Conservation (phyloP, 768 basidiomycete genomes). For the Pleurotus sapidus region DNA sequence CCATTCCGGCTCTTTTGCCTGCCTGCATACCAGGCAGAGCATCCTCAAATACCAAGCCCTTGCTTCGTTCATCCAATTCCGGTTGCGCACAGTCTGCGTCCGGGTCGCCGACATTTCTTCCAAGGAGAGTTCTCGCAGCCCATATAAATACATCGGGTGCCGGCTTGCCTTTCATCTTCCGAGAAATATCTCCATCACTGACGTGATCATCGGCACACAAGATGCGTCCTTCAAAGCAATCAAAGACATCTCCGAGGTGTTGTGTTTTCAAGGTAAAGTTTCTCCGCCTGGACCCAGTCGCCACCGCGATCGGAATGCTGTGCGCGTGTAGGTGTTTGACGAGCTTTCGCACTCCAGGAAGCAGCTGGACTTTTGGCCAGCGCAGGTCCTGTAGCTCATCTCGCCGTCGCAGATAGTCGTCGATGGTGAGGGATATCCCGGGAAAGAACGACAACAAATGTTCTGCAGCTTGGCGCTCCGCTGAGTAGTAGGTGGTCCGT, state of each 20-base stretch:
- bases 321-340: slow-evolving; percentile 68
- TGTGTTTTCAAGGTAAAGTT: slow-evolving; percentile 68
- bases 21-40: slow-evolving; percentile 74
- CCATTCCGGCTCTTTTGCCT: slow-evolving; percentile 83
- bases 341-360: slow-evolving; percentile 73
- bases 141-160: slow-evolving; percentile 78
- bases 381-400: slow-evolving; percentile 54
- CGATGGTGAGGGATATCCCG: slow-evolving; percentile 59
- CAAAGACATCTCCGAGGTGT: slow-evolving; percentile 57
- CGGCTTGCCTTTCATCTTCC: slow-evolving; percentile 69
- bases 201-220: slow-evolving; percentile 67
- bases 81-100: slow-evolving; percentile 27
- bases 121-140: slow-evolving; percentile 61
- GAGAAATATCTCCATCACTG: slow-evolving; percentile 17
- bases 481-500: slow-evolving; percentile 29
- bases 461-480: slow-evolving; percentile 59
- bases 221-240: slow-evolving; percentile 58
- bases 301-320: slow-evolving; percentile 74
- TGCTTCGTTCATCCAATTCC: slow-evolving; percentile 46
- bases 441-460: slow-evolving; percentile 80
- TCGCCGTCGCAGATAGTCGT: slow-evolving; percentile 57
- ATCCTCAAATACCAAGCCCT: slow-evolving; percentile 83
- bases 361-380: slow-evolving; percentile 68
- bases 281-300: slow-evolving; percentile 68
- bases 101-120: slow-evolving; percentile 51